Percentiles rank a stretch among this genome's conserved stretches.
Evolutionary conservation across 257 asterid genomes (phyloP).

Genomic region (Rhazya stricta): DNA sequence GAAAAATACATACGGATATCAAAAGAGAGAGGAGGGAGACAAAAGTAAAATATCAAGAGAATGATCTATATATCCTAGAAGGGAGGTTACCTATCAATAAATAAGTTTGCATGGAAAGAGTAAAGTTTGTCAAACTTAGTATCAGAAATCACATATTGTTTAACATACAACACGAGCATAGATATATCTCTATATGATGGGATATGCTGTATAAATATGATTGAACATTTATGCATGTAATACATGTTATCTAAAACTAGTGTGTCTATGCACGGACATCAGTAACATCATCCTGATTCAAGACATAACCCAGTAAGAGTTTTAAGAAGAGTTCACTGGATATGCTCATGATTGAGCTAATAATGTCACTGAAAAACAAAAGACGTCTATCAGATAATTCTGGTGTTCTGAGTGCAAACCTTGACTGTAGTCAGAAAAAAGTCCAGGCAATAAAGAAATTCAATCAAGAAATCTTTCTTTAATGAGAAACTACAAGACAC

Average conservation of each 20-base stretch:
- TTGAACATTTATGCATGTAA: background rate
- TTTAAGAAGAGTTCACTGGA: background rate
- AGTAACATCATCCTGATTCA: background rate
- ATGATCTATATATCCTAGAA: background rate
- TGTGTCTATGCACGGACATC: background rate
- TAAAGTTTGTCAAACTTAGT: background rate
- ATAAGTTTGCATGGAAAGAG: background rate
- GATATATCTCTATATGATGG: background rate
- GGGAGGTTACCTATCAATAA: no score
- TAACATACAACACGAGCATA: background rate
- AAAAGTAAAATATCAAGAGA: constrained; percentile 1
- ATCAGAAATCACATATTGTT: background rate
- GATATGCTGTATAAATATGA: background rate
- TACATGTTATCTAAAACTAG: background rate
- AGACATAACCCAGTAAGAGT: background rate
- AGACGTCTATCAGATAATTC: background rate
- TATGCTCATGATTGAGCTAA: background rate
- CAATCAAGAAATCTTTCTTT: background rate
- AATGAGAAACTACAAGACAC: constrained; percentile 23
- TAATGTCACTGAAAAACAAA: background rate
- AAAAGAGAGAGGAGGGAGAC: background rate
- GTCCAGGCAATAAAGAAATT: background rate
- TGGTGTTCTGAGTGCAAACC: background rate
- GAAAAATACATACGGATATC: no score
- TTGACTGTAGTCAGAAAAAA: background rate